A percentile compares a stretch with the other conserved stretches of the same genome.
Conservation (phyloP, 257 asterid genomes). For the Oldenlandia corymbosa region DNA sequence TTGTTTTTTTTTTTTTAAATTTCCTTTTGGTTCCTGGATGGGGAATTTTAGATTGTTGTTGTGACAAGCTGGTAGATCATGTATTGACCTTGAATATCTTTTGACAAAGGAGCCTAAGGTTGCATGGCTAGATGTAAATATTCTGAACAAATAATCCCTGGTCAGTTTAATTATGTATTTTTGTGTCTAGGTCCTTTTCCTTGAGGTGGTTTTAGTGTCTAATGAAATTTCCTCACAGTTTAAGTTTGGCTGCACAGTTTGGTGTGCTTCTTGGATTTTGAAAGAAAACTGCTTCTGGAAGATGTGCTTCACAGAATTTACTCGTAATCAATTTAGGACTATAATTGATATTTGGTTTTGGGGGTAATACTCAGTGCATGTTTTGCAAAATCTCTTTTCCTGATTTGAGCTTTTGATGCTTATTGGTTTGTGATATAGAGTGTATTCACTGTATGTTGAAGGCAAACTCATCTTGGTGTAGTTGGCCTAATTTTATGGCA, state of each 20-base stretch:
- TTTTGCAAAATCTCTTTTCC: not conserved
- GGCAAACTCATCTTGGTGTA: not conserved
- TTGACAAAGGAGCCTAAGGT: not conserved
- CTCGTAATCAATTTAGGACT: too few species aligned
- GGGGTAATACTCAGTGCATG: too few species aligned
- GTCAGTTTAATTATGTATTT: too few species aligned
- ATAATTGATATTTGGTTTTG: too few species aligned
- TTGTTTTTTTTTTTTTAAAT: too few species aligned
- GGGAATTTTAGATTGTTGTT: not conserved
- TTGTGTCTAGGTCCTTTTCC: too few species aligned
- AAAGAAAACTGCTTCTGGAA: too few species aligned
- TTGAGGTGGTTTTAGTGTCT: not conserved
- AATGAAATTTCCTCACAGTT: not conserved
- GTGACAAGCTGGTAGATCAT: not conserved
- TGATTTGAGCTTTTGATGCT: too few species aligned
- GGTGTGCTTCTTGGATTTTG: too few species aligned
- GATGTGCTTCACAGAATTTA: too few species aligned
- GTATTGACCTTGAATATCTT: not conserved
- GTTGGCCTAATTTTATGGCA: not conserved
- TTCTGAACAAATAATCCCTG: too few species aligned
- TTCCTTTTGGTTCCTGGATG: not conserved
- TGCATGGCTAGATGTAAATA: not conserved
- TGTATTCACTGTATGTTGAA: not conserved
- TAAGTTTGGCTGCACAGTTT: not conserved
- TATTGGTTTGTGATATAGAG: too few species aligned